A percentile compares a stretch with the other conserved stretches of the same genome.
Conservation (phyloP, 192 early-diverging fungal species). For the Chytriomyces hyalinus region DNA sequence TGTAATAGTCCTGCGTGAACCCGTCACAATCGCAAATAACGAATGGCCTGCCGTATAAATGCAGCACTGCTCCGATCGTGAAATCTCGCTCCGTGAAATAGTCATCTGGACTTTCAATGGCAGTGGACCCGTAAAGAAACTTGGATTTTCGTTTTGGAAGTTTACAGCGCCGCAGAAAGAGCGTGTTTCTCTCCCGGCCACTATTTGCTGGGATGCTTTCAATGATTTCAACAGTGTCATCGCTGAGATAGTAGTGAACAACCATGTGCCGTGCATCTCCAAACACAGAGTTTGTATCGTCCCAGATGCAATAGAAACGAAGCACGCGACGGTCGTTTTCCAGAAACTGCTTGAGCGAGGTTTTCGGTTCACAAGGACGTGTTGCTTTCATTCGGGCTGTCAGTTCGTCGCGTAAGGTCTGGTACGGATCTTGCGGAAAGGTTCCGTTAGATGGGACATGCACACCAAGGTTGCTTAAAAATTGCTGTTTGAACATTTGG, state of each 20-base stretch:
- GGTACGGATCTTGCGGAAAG: conserved; percentile 63
- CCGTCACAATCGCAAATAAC: conserved; percentile 69
- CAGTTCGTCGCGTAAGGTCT: conserved; percentile 51
- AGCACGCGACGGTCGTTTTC: conserved; percentile 67
- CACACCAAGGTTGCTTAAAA: conserved; percentile 39
- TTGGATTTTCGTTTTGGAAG: conserved; percentile 53
- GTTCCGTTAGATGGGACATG: conserved; percentile 41
- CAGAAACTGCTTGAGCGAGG: conserved; percentile 63
- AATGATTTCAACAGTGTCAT: conserved; percentile 65
- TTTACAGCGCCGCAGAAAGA: conserved; percentile 56
- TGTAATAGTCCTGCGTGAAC: conserved; percentile 61
- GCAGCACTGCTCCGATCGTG: conserved; percentile 61
- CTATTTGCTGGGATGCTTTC: conserved; percentile 61
- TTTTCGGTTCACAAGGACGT: conserved; percentile 48
- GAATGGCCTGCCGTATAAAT: conserved; percentile 63
- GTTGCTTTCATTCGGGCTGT: conserved; percentile 57
- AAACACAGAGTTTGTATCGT: conserved; percentile 62
- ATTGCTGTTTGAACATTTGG: conserved; percentile 40
- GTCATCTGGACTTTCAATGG: conserved; percentile 37
- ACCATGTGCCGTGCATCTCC: conserved; percentile 66
- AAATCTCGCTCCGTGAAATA: conserved; percentile 61
- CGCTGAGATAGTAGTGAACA: conserved; percentile 65
- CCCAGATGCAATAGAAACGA: conserved; percentile 70
- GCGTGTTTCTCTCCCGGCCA: conserved; percentile 60
- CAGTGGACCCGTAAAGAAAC: conserved; percentile 33